Conservation (phyloP, 2,329 filamentous ascomycete species). For the Xylariaceae sp. region DNA sequence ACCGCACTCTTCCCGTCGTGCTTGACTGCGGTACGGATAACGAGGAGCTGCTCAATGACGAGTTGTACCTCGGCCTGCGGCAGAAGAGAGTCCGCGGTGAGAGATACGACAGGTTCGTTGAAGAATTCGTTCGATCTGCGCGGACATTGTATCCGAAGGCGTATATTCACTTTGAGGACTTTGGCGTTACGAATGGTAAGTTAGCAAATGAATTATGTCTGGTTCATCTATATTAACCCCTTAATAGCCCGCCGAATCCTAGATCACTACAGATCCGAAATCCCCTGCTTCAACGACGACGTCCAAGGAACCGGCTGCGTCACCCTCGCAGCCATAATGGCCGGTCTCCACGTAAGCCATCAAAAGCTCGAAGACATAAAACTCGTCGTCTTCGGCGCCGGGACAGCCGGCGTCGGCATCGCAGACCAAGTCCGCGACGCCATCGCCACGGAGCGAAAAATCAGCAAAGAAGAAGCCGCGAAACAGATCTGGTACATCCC, state of each 20-base stretch:
- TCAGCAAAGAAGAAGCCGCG: constrained; percentile 66
- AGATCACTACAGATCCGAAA: constrained; percentile 65
- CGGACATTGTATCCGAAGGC: constrained; percentile 69
- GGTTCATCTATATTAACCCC: not conserved
- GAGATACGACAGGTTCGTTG: constrained; percentile 71
- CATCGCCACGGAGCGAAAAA: constrained; percentile 62
- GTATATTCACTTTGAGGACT: constrained; percentile 87
- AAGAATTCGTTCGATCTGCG: constrained; percentile 64
- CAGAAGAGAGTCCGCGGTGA: constrained; percentile 62
- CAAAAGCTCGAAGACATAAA: constrained; percentile 62
- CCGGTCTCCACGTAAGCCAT: constrained; percentile 64
- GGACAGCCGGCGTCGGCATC: constrained; percentile 78
- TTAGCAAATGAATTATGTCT: not conserved
- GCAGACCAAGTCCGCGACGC: constrained; percentile 79
- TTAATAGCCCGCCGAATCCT: constrained; percentile 55
- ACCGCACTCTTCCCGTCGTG: constrained; percentile 71
- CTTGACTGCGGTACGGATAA: constrained; percentile 86
- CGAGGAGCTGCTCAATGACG: constrained; percentile 64
- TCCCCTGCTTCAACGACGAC: constrained; percentile 87
- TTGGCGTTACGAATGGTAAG: constrained; percentile 66
- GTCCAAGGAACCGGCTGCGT: constrained; percentile 87
- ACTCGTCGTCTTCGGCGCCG: constrained; percentile 73
- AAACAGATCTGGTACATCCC: constrained; percentile 70
- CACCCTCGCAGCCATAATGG: constrained; percentile 75
- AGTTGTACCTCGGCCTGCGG: constrained; percentile 72